Base-by-base conservation (phyloP, 352 stramenopile genomes). In the Phytophthora megakarya region DNA sequence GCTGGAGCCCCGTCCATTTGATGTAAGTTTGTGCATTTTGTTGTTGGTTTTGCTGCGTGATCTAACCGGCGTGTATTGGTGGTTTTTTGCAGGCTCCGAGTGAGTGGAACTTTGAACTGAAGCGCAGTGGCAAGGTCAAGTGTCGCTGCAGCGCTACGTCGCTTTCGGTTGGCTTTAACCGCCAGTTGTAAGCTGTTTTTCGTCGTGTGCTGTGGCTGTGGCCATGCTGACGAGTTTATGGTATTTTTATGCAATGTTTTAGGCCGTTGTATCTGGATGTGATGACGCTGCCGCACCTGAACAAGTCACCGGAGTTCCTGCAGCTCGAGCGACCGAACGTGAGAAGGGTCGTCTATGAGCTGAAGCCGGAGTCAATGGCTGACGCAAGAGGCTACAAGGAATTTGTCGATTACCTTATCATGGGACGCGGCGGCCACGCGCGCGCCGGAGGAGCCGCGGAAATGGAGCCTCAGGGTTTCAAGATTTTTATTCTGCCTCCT, bases 401-500 rank as follows among this genome's bases (percentile, higher is more conserved):
- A 23, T 90, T 89, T 61, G 63, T 67, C 5, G 68, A 79, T 38
- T 92, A 94, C 57, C 65, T 92, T 15, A 55, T 90, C 25, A 74
- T 73, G 35, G 81, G 85, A 39, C 75, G 80, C 22, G 68, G 72
- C 28, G 75, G 70, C 13, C 60, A 75, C 21, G 62, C 76, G 2
- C 80, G 82, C 22, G 85, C 83, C 3, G 85, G 85, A 8, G 66
- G 75, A 15, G 76, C 83, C 9, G 53, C 71, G 25, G 77, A 90
- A 61, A 82, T 92, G 64, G 83, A 94, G 19, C 55, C 72, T 2
- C 71, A 78, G 22, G 78, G 83, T 5, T 91, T 80, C 64, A 92
- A 92, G 51, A 66, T 91, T 42, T 92, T 94, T 67, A 78, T 94
- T 46, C 47, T 94, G 33, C 85, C 85, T 38, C 83, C 85, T 1